These are phyloP conservation scores for Auricularia heimuer DNA, from an alignment of 768 basidiomycete genomes.

Conservation along the genomic window DNA sequence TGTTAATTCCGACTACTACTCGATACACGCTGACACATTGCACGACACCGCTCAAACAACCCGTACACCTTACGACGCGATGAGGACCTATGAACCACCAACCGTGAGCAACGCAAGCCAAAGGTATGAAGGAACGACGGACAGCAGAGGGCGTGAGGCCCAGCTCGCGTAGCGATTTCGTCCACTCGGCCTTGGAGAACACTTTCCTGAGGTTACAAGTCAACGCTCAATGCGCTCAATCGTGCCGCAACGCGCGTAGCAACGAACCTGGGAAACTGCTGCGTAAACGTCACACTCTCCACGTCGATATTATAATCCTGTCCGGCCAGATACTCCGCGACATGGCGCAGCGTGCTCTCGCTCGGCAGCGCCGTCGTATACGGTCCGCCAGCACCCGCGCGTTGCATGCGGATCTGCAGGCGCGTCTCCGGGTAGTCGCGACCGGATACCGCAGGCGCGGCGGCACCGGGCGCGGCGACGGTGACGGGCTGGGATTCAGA, in stretches of 20 bases:
- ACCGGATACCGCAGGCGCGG: conserved; percentile 34
- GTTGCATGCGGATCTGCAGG: conserved; percentile 64
- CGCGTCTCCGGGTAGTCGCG: conserved; percentile 82
- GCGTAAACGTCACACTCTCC: conserved; percentile 67
- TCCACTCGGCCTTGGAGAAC: conserved; percentile 63
- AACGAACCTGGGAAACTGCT: conserved; percentile 75
- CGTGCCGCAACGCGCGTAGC: background rate
- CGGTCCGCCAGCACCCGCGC: conserved; percentile 65
- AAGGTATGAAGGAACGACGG: conserved; percentile 9
- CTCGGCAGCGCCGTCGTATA: conserved; percentile 74
- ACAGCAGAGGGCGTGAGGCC: conserved; percentile 90
- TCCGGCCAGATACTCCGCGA: conserved; percentile 78
- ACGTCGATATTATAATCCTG: conserved; percentile 62
- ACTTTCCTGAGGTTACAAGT: conserved; percentile 47
- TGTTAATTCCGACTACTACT: too few relatives aligned
- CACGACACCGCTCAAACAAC: too few relatives aligned
- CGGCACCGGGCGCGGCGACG: conserved; percentile 26
- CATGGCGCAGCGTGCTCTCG: conserved; percentile 66
- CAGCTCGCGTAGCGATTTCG: conserved; percentile 70
- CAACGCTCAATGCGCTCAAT: too few relatives aligned
- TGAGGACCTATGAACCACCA: background rate
- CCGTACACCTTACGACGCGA: background rate
- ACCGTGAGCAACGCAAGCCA: background rate
- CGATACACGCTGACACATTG: too few relatives aligned
- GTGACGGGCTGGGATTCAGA: conserved; percentile 27